Evolutionary conservation across 1,284 basidiomycete species (phyloP).

Genomic region (Phellopilus nigrolimitatus): DNA sequence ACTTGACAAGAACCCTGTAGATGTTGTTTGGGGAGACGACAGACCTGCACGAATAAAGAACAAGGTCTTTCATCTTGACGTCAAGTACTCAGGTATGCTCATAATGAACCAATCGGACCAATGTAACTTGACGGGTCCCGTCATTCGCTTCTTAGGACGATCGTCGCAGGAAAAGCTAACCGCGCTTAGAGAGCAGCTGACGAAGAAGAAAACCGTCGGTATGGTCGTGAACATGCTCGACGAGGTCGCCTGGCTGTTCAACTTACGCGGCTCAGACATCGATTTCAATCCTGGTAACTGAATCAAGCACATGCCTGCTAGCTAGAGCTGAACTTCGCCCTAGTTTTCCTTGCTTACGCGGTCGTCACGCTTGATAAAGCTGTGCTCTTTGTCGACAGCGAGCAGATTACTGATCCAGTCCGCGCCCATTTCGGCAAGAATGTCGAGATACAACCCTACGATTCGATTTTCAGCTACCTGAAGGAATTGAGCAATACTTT

Average conservation of each 20-base stretch:
- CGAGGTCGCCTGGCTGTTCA: constrained; percentile 93
- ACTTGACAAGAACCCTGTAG: constrained; percentile 72
- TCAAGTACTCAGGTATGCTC: constrained; percentile 61
- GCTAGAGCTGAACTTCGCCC: neutral
- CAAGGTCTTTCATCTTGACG: constrained; percentile 64
- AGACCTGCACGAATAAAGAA: constrained; percentile 71
- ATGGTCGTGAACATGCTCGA: constrained; percentile 80
- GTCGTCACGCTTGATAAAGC: constrained; percentile 67
- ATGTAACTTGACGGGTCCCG: no score
- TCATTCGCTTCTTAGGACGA: constrained; percentile 43
- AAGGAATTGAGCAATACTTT: constrained; percentile 46
- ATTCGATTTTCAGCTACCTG: constrained; percentile 59
- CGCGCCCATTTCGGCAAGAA: constrained; percentile 53
- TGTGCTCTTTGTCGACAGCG: constrained; percentile 70
- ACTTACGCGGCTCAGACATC: constrained; percentile 90
- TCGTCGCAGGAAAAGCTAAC: constrained; percentile 62
- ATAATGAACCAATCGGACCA: no score
- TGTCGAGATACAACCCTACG: constrained; percentile 72
- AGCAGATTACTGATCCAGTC: constrained; percentile 58
- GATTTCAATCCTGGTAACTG: constrained; percentile 76
- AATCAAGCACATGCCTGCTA: neutral
- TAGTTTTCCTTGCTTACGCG: constrained; percentile 93
- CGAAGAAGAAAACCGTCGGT: constrained; percentile 60
- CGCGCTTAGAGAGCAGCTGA: constrained; percentile 60
- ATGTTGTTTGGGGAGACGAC: constrained; percentile 70